phyloP scores from a whole-genome alignment of 2,329 filamentous ascomycete genomes.

The Aspergillus sp. region DNA sequence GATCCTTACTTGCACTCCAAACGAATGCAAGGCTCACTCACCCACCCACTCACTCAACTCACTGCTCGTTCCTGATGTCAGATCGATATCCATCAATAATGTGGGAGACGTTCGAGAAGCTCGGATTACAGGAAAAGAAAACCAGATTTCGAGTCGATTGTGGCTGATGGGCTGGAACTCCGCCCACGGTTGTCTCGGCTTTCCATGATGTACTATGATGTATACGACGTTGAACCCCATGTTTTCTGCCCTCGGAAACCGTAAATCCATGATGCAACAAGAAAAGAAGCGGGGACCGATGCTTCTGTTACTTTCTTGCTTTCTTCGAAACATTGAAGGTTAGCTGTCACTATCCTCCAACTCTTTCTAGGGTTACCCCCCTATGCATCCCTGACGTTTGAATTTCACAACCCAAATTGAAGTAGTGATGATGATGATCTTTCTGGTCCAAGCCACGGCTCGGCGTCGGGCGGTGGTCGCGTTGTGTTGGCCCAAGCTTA shows the following conservation, averaged over 20 bases:
- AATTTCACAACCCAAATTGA: background rate
- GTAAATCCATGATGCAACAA: constrained; percentile 3
- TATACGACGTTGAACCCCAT: constrained; percentile 4
- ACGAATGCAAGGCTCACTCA: too few relatives aligned
- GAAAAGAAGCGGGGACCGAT: background rate
- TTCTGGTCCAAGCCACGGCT: constrained; percentile 4
- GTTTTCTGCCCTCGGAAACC: background rate
- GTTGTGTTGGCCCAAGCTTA: constrained; percentile 14
- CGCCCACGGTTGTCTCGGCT: background rate
- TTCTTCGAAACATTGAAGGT: background rate
- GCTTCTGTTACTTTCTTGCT: background rate
- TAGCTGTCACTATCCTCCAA: background rate
- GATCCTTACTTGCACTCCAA: background rate
- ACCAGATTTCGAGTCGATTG: background rate
- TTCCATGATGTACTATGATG: constrained; percentile 8
- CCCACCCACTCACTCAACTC: too few relatives aligned
- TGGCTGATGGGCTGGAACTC: constrained; percentile 1
- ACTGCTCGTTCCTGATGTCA: too few relatives aligned
- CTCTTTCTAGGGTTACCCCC: background rate
- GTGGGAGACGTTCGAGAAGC: too few relatives aligned
- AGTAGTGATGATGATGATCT: background rate
- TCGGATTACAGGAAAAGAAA: background rate
- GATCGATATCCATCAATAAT: too few relatives aligned
- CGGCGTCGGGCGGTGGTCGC: constrained; percentile 5
- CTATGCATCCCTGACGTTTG: background rate